phyloP scores from a whole-genome alignment of 192 early-diverging fungal genomes.

The Coemansia sp. region DNA sequence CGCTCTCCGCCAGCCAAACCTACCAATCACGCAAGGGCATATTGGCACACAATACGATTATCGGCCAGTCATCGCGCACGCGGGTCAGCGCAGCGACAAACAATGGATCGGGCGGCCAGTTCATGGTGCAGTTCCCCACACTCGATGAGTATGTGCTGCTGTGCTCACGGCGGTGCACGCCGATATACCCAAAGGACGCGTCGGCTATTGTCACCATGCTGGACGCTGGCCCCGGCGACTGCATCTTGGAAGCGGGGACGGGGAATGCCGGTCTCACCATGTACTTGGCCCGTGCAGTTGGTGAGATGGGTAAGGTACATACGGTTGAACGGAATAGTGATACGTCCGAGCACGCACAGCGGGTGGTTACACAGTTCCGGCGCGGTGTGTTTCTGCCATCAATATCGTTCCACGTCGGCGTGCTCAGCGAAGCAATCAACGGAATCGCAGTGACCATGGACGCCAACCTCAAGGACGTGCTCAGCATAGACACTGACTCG shows the following conservation, averaged over 20 bases:
- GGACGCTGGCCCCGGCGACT: conserved; percentile 56
- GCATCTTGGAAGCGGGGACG: conserved; percentile 66
- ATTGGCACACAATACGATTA: conserved; percentile 20
- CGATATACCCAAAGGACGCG: conserved; percentile 70
- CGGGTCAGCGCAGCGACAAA: conserved; percentile 11
- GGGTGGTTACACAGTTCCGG: conserved; percentile 51
- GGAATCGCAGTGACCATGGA: conserved; percentile 1
- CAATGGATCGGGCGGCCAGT: conserved; percentile 5
- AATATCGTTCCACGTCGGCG: conserved; percentile 50
- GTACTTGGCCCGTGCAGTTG: conserved; percentile 59
- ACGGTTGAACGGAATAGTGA: conserved; percentile 56
- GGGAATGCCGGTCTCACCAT: conserved; percentile 66
- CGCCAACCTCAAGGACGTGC: neutral
- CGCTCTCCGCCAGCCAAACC: neutral
- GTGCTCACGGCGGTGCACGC: conserved; percentile 34
- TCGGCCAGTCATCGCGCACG: conserved; percentile 18
- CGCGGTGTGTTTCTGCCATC: conserved; percentile 49
- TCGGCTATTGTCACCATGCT: conserved; percentile 51
- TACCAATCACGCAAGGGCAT: conserved; percentile 14
- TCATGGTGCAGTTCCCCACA: conserved; percentile 40
- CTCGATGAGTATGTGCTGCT: conserved; percentile 28
- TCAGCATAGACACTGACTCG: neutral
- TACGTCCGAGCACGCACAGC: conserved; percentile 50
- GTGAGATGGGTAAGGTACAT: conserved; percentile 33
- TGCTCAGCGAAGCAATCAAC: conserved; percentile 15